Base-by-base conservation (phyloP, 805 yeast species). In the Lachancea dasiensis region DNA sequence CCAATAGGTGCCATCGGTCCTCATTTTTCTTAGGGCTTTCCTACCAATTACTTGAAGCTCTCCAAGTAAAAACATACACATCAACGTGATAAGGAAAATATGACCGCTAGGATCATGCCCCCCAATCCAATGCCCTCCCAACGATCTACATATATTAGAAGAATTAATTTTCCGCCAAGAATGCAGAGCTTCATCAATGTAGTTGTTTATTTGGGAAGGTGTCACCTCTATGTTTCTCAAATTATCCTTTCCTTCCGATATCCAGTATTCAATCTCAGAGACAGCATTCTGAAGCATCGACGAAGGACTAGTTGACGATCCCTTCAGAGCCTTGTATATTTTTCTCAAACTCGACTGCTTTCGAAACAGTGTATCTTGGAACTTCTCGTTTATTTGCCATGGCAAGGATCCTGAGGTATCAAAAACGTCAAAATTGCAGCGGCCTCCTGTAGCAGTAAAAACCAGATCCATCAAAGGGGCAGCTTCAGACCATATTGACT, bases 61-160 rank as follows among this genome's bases (percentile, higher is more conserved):
- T 39, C 77, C 76, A 52, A 83, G 66, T 46, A 90, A 52, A 40
- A 82, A 73, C 60, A 56, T 55, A 4, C 53, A 42, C 64, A 60
- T 58, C 24, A 56, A 21, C 5, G 61, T 58, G 8, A 90, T 64
- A 28, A 92, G 58, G 50, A 89, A 92, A 1, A 86, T 81, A 56
- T 92, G 98, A 0, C 98, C 98, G 44, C 90, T 81, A 4, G 97
- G 95, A 63, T 92, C 98, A 55, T 86, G 95, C 0, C 98, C 98
- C 0, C 95, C 86, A 6, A 48, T 44, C 92, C 90, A 83, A 11
- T 51, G 41, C 0, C 97, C 81, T 35, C 79, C 86, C 52, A 73
- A 20, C 43, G 54, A 36, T 56, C 92, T 60, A 56, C 92, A 73
- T 1, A 56, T 48, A 1, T 66, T 56, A 0, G 60, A 54, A n/a